Percentiles rank a stretch among this genome's conserved stretches.
These are phyloP conservation scores for Phytomonas sp. DNA, from an alignment of 208 protist species.

Conservation along the genomic window DNA sequence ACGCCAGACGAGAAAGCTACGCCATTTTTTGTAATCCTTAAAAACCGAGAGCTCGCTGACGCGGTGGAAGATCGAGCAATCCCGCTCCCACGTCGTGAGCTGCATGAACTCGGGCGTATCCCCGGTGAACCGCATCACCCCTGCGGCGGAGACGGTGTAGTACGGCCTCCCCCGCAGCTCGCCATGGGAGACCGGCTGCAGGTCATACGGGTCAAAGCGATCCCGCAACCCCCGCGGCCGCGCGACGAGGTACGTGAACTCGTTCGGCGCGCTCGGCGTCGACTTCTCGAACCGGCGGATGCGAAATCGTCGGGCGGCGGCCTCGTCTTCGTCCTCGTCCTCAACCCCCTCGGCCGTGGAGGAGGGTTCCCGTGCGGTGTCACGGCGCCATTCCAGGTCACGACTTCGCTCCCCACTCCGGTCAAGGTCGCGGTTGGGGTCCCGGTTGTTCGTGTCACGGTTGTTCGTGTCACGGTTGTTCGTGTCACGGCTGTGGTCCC, in stretches of 20 bases:
- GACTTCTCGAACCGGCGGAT: conserved; percentile 49
- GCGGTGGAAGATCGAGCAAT: conserved; percentile 85
- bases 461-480: too few species aligned
- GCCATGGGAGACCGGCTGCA: conserved; percentile 88
- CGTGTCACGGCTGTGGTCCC: too few species aligned
- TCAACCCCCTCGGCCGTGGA: too few species aligned
- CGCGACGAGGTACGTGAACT: conserved; percentile 88
- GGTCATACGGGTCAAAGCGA: conserved; percentile 91
- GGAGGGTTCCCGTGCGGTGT: too few species aligned
- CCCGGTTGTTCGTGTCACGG: conserved; percentile 24
- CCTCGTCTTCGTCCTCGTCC: not conserved
- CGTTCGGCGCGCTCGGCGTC: conserved; percentile 76
- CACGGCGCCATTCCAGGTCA: not conserved
- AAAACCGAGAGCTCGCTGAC: conserved; percentile 90
- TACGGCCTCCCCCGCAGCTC: conserved; percentile 78
- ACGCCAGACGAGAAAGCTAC: conserved; percentile 90
- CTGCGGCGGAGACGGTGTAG: conserved; percentile 90
- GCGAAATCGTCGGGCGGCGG: not conserved
- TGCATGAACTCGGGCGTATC: conserved; percentile 90
- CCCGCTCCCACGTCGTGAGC: conserved; percentile 89
- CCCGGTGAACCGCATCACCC: conserved; percentile 92
- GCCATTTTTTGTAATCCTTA: conserved; percentile 90
- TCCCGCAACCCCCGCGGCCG: conserved; percentile 75
- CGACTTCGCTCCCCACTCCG: not conserved
- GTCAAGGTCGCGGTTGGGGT: conserved; percentile 9